Evolutionary conservation across 306 rosid species (phyloP), one percentile per base, ranked within the genome.

Genomic region (Mimosa pudica): DNA sequence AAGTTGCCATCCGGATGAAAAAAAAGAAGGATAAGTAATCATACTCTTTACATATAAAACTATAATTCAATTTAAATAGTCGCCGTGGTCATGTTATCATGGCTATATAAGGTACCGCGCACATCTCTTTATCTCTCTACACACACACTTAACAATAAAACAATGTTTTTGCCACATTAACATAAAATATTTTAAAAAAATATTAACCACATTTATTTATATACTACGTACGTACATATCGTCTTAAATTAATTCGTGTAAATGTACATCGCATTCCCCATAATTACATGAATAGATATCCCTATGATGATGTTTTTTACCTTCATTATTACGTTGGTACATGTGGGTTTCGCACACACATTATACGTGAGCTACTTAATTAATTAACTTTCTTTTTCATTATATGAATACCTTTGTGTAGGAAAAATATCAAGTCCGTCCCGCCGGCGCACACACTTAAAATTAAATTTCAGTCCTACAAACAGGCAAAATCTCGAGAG

Each of bases 51-150:
- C 30, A 7, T n/a, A 30, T 30, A 4, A 30, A 20, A 60, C 65
- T 38, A 16, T 57, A 20, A 73, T 74, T 47, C 68, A 74, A 42
- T 55, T 18, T 38, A 38, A 73, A 73, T 36, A 62, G n/a, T 24
- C 17, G 7, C 42, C 32, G 68, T 61, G 35, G 7, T 30, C 16
- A 11, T 10, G 67, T 62, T 57, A 54, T 35, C 4, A 58, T 51
- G 76, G 17, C 48, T 18, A 38, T 38, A 38, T 38, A 51, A 17
- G 63, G 44, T 51, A 72, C 46, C 20, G 54, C 51, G 18, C 72
- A 52, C 33, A 3, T 13, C 55, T 48, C 52, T 11, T 5, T 51
- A 11, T 48, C 42, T 38, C 42, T 38, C 42, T 38, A 24, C 30
- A 24, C 30, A 24, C 30, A 24, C 30, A 24, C 30, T 24, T 24